phyloP scores from a whole-genome alignment of 75 land plant species.

The Chamaecyparis obtusa region DNA sequence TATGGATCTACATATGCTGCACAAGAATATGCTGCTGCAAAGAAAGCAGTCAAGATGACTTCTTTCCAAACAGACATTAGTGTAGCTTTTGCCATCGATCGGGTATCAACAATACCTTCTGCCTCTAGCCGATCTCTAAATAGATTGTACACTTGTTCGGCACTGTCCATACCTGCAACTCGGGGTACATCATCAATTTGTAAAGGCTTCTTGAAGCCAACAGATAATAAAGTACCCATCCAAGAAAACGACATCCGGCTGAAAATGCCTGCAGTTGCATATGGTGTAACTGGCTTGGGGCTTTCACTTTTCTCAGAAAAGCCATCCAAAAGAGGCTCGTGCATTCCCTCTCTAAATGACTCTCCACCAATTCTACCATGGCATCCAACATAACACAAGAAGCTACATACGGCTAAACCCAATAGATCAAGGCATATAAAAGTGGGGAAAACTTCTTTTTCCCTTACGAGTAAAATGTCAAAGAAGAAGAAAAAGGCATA shows the following conservation, averaged over 20 bases:
- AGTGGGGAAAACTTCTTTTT: background rate
- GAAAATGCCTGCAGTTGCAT: constrained; percentile 23
- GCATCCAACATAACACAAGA: constrained; percentile 6
- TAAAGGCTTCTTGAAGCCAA: constrained; percentile 27
- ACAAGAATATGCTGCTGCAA: constrained; percentile 4
- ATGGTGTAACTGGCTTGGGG: constrained; percentile 9
- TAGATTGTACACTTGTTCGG: constrained; percentile 4
- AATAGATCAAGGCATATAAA: background rate
- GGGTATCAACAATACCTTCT: constrained; percentile 1
- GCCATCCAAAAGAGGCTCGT: constrained; percentile 8
- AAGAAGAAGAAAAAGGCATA: background rate
- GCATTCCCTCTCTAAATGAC: background rate
- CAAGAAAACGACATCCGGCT: constrained; percentile 32
- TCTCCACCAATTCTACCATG: background rate
- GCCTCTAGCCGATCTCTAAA: constrained; percentile 18
- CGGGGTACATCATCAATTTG: constrained; percentile 28
- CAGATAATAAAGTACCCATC: constrained; percentile 27
- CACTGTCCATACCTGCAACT: constrained; percentile 17
- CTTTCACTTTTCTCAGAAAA: background rate
- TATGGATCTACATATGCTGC: constrained; percentile 43
- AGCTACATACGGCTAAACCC: background rate
- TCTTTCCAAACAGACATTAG: constrained; percentile 27
- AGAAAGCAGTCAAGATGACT: constrained; percentile 12
- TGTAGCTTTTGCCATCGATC: constrained; percentile 12
- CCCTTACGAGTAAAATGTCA: background rate